Percentiles rank a stretch among this genome's conserved stretches.
phyloP scores from a whole-genome alignment of 2,329 filamentous ascomycete genomes.

The Trichoderma sp. region DNA sequence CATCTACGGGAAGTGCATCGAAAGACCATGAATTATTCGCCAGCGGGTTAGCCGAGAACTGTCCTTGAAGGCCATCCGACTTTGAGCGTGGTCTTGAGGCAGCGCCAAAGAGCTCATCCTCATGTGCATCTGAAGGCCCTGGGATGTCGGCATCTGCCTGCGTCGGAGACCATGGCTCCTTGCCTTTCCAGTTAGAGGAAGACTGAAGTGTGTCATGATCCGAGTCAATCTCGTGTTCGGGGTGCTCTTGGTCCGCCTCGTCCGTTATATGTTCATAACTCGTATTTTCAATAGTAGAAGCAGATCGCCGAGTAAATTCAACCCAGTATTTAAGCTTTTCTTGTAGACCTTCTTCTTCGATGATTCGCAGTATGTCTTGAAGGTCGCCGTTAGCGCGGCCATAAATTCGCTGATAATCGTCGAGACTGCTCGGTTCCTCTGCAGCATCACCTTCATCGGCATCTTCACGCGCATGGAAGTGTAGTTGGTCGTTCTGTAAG shows the following conservation, averaged over 20 bases:
- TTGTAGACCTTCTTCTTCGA: slow-evolving; percentile 60
- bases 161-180: slow-evolving; percentile 29
- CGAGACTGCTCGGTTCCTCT: slow-evolving; percentile 32
- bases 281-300: slow-evolving; percentile 35
- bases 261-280: not conserved
- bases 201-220: slow-evolving; percentile 8
- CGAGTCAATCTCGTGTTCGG: not conserved
- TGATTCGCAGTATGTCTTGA: slow-evolving; percentile 60
- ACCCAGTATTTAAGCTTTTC: slow-evolving; percentile 63
- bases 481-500: not conserved
- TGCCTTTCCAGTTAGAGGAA: slow-evolving; percentile 31
- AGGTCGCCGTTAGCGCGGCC: slow-evolving; percentile 61
- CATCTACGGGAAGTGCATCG: slow-evolving; percentile 40
- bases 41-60: slow-evolving; percentile 51
- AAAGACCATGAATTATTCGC: slow-evolving; percentile 66
- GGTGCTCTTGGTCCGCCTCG: not conserved
- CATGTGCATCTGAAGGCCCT: slow-evolving; percentile 23
- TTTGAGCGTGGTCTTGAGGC: slow-evolving; percentile 52
- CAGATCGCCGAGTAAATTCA: slow-evolving; percentile 48
- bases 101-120: slow-evolving; percentile 25
- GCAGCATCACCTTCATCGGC: not conserved
- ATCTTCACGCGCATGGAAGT: slow-evolving; percentile 1
- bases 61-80: slow-evolving; percentile 57
- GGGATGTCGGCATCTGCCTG: slow-evolving; percentile 21
- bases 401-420: slow-evolving; percentile 55